phyloP scores from a whole-genome alignment of 768 basidiomycete genomes.

The Termitomyces sp. region DNA sequence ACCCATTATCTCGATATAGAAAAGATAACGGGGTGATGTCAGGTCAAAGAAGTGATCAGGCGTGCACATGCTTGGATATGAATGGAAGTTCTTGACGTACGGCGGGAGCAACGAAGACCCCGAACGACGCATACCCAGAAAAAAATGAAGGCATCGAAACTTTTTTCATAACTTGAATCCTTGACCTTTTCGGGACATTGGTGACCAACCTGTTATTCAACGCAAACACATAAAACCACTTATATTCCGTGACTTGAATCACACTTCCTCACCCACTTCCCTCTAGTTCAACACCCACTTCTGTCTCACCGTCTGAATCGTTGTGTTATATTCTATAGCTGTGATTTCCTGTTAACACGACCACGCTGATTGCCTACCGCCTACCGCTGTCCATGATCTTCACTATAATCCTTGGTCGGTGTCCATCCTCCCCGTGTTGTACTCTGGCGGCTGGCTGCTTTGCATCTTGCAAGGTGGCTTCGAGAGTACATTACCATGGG shows the following conservation, averaged over 20 bases:
- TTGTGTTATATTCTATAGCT: no score
- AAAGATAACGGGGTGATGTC: not conserved
- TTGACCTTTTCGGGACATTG: not conserved
- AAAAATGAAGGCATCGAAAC: not conserved
- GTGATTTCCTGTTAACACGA: no score
- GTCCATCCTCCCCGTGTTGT: not conserved
- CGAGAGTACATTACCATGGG: conserved; percentile 4
- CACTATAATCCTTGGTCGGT: not conserved
- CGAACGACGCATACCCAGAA: not conserved
- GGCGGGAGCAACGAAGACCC: not conserved
- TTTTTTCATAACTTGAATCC: not conserved
- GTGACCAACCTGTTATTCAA: not conserved
- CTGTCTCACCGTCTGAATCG: no score
- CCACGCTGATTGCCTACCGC: not conserved
- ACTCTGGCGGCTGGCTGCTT: not conserved
- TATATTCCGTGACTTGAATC: not conserved
- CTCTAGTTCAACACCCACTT: no score
- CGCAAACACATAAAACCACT: not conserved
- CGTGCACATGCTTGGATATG: not conserved
- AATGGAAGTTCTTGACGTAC: not conserved
- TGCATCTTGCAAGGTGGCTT: not conserved
- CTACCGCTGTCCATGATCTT: not conserved
- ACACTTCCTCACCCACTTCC: not conserved
- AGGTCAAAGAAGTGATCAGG: not conserved
- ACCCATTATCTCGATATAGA: not conserved